Evolutionary conservation across 2,329 filamentous ascomycete genomes (phyloP).

Genomic region (Phialemoniopsis sp.): DNA sequence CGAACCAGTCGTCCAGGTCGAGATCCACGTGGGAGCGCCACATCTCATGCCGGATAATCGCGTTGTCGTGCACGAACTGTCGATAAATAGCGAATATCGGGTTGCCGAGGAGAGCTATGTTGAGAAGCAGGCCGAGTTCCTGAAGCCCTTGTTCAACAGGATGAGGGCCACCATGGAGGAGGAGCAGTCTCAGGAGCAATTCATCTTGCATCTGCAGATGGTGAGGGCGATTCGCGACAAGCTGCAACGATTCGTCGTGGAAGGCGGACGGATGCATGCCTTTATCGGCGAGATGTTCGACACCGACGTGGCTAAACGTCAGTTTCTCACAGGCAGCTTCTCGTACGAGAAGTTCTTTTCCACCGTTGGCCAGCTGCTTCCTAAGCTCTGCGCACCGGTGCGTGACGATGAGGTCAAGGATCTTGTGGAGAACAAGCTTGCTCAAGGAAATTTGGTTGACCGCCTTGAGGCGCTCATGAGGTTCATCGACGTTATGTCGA

Average conservation of each 20-base stretch:
- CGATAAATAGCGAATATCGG: constrained; percentile 74
- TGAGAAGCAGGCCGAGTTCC: constrained; percentile 47
- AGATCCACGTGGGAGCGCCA: constrained; percentile 31
- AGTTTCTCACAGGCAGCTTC: constrained; percentile 69
- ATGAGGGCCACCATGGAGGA: constrained; percentile 62
- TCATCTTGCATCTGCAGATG: constrained; percentile 65
- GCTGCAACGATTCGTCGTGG: constrained; percentile 66
- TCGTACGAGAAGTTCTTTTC: constrained; percentile 78
- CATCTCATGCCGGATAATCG: constrained; percentile 65
- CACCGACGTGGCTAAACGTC: constrained; percentile 63
- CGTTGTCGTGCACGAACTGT: constrained; percentile 72
- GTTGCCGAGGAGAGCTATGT: constrained; percentile 59
- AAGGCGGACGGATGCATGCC: constrained; percentile 68
- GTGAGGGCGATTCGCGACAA: constrained; percentile 68
- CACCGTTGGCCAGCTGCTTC: constrained; percentile 70
- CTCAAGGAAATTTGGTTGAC: constrained; percentile 63
- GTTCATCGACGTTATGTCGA: constrained; percentile 72
- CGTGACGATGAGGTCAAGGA: constrained; percentile 73
- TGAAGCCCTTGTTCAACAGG: constrained; percentile 48
- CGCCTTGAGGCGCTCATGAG: constrained; percentile 71
- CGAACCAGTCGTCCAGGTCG: constrained; percentile 29
- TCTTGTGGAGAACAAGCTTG: constrained; percentile 58
- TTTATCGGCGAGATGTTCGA: constrained; percentile 75
- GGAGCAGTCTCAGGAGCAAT: constrained; percentile 61
- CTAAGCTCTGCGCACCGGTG: constrained; percentile 76